Evolutionary conservation across 2,329 filamentous ascomycete genomes (phyloP).

Genomic region (Pestalotiopsis sp.): DNA sequence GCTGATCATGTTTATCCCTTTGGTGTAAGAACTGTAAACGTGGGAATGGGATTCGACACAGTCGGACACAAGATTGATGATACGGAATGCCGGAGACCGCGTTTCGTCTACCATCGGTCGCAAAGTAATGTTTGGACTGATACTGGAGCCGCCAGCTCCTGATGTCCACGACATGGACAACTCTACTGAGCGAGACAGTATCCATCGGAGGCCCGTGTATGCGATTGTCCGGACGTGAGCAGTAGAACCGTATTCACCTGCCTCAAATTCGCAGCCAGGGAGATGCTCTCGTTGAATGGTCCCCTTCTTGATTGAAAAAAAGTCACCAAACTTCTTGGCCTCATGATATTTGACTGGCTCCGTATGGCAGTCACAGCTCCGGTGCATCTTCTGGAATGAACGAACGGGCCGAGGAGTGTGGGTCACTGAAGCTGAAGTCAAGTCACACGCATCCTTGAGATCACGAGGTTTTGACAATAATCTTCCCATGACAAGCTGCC

Average conservation of each 20-base stretch:
- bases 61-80: not conserved
- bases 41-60: no score
- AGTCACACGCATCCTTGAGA: not conserved
- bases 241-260: not conserved
- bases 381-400: no score
- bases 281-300: not conserved
- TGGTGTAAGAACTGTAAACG: accelerated
- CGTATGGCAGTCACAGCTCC: not conserved
- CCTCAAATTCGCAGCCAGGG: not conserved
- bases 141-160: not conserved
- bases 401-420: not conserved
- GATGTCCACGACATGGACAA: not conserved
- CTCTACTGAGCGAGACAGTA: not conserved
- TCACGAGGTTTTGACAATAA: not conserved
- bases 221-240: not conserved
- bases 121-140: not conserved
- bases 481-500: not conserved
- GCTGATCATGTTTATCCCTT: no score
- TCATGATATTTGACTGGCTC: not conserved
- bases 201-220: not conserved
- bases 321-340: not conserved
- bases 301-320: not conserved
- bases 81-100: not conserved
- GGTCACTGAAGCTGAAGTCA: no score
- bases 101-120: not conserved